Conservation (phyloP, 1,284 basidiomycete genomes). For the Grifola frondosa region DNA sequence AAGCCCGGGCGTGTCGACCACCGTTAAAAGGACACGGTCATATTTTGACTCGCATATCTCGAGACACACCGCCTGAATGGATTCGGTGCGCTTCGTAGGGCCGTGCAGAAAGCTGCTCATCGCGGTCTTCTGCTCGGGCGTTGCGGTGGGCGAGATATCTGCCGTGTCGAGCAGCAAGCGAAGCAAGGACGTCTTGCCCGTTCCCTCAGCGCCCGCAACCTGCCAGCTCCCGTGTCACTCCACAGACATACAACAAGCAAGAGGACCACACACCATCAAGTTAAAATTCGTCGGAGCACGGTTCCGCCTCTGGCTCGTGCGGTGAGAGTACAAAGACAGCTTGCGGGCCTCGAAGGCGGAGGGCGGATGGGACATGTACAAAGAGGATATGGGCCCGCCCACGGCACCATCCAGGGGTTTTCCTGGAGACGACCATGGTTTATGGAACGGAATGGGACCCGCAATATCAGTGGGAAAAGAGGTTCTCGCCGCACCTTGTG, state of each 20-base stretch:
- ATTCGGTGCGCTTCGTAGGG: conserved; percentile 54
- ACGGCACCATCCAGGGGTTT: conserved; percentile 35
- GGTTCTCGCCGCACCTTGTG: conserved; percentile 65
- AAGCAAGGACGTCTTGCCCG: conserved; percentile 75
- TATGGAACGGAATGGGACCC: conserved; percentile 70
- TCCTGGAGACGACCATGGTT: conserved; percentile 62
- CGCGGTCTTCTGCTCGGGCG: conserved; percentile 62
- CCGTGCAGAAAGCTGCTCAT: conserved; percentile 61
- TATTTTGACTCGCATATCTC: conserved; percentile 80
- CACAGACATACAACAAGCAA: not conserved
- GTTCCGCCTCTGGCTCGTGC: conserved; percentile 53
- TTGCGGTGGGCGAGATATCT: conserved; percentile 70
- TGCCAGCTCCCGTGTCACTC: conserved; percentile 26
- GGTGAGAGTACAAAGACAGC: conserved; percentile 37
- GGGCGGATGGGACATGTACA: conserved; percentile 65
- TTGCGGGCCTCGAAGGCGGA: conserved; percentile 54
- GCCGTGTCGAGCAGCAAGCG: conserved; percentile 72
- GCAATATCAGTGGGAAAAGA: conserved; percentile 52
- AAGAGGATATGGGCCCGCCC: conserved; percentile 56
- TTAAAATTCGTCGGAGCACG: conserved; percentile 78
- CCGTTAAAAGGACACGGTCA: conserved; percentile 71
- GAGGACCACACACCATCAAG: conserved; percentile 60
- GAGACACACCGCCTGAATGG: conserved; percentile 63
- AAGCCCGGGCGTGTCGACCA: conserved; percentile 80
- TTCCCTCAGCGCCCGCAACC: conserved; percentile 77